Percentiles rank a stretch among this genome's conserved stretches.
Evolutionary conservation across 345 rosid species (phyloP).

Genomic region (Dimocarpus longan): DNA sequence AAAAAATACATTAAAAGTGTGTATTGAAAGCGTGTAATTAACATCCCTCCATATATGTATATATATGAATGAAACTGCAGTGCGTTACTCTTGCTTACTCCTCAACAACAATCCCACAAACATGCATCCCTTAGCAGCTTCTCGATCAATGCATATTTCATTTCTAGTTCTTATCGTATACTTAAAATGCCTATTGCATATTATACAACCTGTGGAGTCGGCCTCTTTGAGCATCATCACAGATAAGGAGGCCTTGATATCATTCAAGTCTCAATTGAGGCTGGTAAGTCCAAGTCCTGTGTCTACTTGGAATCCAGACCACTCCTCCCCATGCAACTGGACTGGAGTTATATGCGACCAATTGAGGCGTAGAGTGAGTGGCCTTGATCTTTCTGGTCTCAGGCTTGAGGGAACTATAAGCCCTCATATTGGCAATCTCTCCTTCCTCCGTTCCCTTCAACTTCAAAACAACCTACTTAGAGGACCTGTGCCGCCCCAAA

Average conservation of each 20-base stretch:
- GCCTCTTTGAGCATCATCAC: slow-evolving; percentile 27
- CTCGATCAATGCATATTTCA: background rate
- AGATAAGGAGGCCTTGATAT: slow-evolving; percentile 46
- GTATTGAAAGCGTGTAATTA: no score
- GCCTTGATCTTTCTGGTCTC: slow-evolving; percentile 32
- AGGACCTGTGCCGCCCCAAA: slow-evolving; percentile 42
- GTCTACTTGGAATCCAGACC: slow-evolving; percentile 41
- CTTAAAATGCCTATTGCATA: slow-evolving; percentile 15
- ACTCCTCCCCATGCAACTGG: slow-evolving; percentile 48
- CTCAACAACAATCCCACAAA: background rate
- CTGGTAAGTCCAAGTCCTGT: slow-evolving; percentile 20
- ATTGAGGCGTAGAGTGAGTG: slow-evolving; percentile 36
- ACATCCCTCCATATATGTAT: no score
- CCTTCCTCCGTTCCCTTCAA: slow-evolving; percentile 47
- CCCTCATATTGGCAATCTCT: slow-evolving; percentile 47
- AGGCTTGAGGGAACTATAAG: slow-evolving; percentile 42
- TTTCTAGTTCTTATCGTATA: background rate
- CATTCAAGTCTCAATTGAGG: slow-evolving; percentile 44
- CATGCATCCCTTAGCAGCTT: background rate
- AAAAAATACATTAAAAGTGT: no score
- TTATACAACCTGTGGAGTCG: slow-evolving; percentile 13
- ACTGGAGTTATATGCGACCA: slow-evolving; percentile 48
- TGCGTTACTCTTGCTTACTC: no score
- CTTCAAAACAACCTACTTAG: slow-evolving; percentile 45
- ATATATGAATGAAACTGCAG: no score